A percentile compares a stretch with the other conserved stretches of the same genome.
phyloP scores from a whole-genome alignment of 108 stramenopile species.

The Schizochytrium sp. region DNA sequence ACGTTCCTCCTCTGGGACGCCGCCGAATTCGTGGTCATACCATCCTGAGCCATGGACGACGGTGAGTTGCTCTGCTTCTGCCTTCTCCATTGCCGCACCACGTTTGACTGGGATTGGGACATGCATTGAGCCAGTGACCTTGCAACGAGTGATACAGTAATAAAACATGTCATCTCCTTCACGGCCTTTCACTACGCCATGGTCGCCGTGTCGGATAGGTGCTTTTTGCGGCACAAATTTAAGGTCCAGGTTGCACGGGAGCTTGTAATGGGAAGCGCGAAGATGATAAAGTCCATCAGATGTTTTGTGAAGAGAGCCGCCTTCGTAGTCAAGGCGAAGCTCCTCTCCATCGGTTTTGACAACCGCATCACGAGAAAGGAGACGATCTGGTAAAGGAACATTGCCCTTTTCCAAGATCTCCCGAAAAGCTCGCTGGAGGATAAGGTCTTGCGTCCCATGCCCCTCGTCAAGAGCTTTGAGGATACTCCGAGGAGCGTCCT shows the following conservation, averaged over 20 bases:
- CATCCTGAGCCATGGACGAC: slow-evolving; percentile 55
- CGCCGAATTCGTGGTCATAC: slow-evolving; percentile 68
- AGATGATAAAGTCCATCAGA: slow-evolving; percentile 14
- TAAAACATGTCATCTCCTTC: slow-evolving; percentile 67
- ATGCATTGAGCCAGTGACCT: slow-evolving; percentile 25
- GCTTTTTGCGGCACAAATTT: slow-evolving; percentile 30
- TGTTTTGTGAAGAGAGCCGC: background rate
- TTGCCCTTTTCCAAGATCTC: slow-evolving; percentile 53
- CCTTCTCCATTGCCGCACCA: background rate
- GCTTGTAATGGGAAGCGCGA: slow-evolving; percentile 29
- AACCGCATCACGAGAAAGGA: slow-evolving; percentile 25
- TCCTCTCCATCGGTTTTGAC: background rate
- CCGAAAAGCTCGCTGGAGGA: slow-evolving; percentile 54
- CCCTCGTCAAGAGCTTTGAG: slow-evolving; percentile 18
- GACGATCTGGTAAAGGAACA: slow-evolving; percentile 62
- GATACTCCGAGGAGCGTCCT: slow-evolving; percentile 53
- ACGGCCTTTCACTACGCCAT: slow-evolving; percentile 64
- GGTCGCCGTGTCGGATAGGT: slow-evolving; percentile 59
- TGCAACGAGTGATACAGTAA: slow-evolving; percentile 64
- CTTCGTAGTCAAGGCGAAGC: slow-evolving; percentile 50
- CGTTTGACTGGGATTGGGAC: slow-evolving; percentile 3
- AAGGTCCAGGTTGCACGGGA: slow-evolving; percentile 47
- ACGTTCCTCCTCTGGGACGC: slow-evolving; percentile 40
- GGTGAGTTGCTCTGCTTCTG: background rate
- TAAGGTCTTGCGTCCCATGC: background rate